phyloP scores from a whole-genome alignment of 257 asterid species.

The Scutellaria minor region DNA sequence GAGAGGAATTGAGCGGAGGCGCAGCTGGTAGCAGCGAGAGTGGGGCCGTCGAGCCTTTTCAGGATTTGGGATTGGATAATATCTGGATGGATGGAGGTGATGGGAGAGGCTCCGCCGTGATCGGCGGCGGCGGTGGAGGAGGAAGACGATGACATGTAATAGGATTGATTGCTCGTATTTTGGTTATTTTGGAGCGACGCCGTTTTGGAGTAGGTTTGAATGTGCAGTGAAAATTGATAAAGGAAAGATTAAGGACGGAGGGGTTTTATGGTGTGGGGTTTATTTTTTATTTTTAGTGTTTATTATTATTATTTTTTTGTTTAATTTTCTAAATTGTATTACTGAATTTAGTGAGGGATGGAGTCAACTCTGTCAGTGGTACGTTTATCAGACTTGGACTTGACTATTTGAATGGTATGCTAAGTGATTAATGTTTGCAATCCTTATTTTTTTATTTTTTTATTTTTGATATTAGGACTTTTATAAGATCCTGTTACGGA shows the following conservation, averaged over 20 bases:
- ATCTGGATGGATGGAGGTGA: slow-evolving; percentile 61
- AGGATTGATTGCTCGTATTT: not conserved
- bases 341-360: too few species aligned
- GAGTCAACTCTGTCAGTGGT: too few species aligned
- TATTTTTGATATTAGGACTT: too few species aligned
- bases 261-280: not conserved
- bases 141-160: slow-evolving; percentile 23
- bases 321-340: too few species aligned
- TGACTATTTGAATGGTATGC: too few species aligned
- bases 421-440: too few species aligned
- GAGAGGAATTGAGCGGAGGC: slow-evolving; percentile 47
- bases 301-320: too few species aligned
- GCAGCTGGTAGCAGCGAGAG: slow-evolving; percentile 66
- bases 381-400: too few species aligned
- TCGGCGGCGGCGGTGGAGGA: slow-evolving; percentile 23
- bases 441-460: too few species aligned
- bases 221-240: not conserved
- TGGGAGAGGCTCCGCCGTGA: slow-evolving; percentile 30
- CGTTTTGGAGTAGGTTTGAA: slow-evolving; percentile 20
- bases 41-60: slow-evolving; percentile 67
- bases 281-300: too few species aligned
- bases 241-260: not conserved
- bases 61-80: slow-evolving; percentile 64
- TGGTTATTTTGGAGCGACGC: not conserved
- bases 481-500: too few species aligned